Evolutionary conservation across 2,329 filamentous ascomycete species (phyloP), one percentile per base, ranked within the genome.

Genomic region (Magnaporthales sp.): DNA sequence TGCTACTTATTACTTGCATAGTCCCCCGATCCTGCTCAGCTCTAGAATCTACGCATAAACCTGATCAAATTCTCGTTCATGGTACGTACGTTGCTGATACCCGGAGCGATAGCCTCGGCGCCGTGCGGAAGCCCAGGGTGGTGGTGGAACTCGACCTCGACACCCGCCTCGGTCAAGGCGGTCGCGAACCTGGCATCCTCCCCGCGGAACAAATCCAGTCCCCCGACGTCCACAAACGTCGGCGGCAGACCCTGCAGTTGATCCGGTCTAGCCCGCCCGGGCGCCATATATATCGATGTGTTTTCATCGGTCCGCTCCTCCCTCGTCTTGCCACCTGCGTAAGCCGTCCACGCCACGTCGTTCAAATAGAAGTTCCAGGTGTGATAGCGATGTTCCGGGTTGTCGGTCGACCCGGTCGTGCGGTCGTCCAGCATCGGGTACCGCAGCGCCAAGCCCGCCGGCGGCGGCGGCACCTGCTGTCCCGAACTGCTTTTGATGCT

Each of bases 51-150:
- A 31, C 30, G 11, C 8, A 64, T 27, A 24, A 64, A 64, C 31
- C 32, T 3, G n/a, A 22, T 11, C 31, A 32, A 15, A 26, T 64
- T 64, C 10, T 13, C 62, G 3, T 64, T 4, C 62, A 64, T 64
- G 29, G 31, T 30, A 30, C 19, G 10, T 6, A n/a, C 38, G 5
- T 38, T 19, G 13, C 29, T 51, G 1, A 64, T 51, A 4, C 31
- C 62, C 4, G 22, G 62, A 1, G 22, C 31, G 4, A 32, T 32
- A 0, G 5, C 65, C 63, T 78, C 77, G 62, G 77, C 80, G 0
- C 72, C 76, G 68, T 81, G 79, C 3, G 77, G 76, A 31, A 80
- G 66, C 1, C 79, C 80, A 0, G 74, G 72, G 68, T 79, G 80
- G 60, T 80, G 51, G 64, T 80, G 78, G 7, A 80, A 71, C 70